Conservation (phyloP, 1,284 basidiomycete species). For the Abortiporus biennis region DNA sequence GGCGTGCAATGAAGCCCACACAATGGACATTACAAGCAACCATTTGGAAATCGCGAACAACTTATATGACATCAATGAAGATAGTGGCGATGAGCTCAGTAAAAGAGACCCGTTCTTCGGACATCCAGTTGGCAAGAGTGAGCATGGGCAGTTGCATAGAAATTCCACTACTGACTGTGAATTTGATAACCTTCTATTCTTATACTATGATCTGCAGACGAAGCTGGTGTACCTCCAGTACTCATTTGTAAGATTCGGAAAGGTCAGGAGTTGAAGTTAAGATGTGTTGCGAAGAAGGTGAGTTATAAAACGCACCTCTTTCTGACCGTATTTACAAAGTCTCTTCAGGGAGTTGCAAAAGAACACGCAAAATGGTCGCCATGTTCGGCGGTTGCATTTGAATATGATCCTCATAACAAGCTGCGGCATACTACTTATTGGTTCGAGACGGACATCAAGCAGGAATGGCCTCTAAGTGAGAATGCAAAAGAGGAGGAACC, state of each 20-base stretch:
- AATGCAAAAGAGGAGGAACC: conserved; percentile 82
- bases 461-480: conserved; percentile 80
- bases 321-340: too few relatives aligned
- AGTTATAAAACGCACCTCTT: background rate
- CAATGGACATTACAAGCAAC: conserved; percentile 80
- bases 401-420: conserved; percentile 98
- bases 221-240: conserved; percentile 61
- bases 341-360: conserved; percentile 89
- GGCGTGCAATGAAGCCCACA: conserved; percentile 59
- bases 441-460: conserved; percentile 79
- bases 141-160: conserved; percentile 17
- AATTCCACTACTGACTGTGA: conserved; percentile 2
- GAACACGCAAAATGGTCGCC: conserved; percentile 99
- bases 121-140: conserved; percentile 82
- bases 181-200: background rate
- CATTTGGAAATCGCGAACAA: conserved; percentile 59
- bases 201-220: conserved; percentile 41
- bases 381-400: conserved; percentile 90
- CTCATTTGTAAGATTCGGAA: conserved; percentile 90
- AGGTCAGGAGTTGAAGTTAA: conserved; percentile 87
- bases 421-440: conserved; percentile 94
- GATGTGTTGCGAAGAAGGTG: conserved; percentile 92
- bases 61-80: conserved; percentile 33
- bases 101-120: conserved; percentile 79
- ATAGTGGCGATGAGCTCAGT: conserved; percentile 59